These are phyloP conservation scores for Knoxdaviesia proteae DNA, from an alignment of 2,329 filamentous ascomycete species.

Conservation along the genomic window DNA sequence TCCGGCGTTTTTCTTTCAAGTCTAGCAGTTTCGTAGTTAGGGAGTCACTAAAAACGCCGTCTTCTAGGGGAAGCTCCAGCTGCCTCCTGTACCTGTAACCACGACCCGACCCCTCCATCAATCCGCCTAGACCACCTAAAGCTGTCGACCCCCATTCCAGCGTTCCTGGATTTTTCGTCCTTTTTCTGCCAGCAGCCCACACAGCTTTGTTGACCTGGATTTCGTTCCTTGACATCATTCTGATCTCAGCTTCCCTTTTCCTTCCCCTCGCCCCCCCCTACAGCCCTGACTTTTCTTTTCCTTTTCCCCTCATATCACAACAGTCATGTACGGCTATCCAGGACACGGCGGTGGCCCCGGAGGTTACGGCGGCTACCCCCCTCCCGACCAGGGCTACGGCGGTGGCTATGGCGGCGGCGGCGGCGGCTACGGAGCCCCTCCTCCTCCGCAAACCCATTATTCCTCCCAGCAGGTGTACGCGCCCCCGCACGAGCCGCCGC, in stretches of 20 bases:
- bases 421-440: slow-evolving; percentile 11
- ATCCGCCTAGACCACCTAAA: not conserved
- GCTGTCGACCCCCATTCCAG: not conserved
- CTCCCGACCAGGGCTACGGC: slow-evolving; percentile 4
- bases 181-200: not conserved
- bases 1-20: too few species aligned
- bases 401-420: slow-evolving; percentile 11
- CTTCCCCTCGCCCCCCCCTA: not conserved
- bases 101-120: not conserved
- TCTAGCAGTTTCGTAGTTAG: too few species aligned
- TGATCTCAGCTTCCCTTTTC: not conserved
- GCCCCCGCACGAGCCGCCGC: slow-evolving; percentile 6
- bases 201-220: not conserved
- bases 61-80: too few species aligned
- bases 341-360: slow-evolving; percentile 8
- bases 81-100: too few species aligned
- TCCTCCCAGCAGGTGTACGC: slow-evolving; percentile 8
- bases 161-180: not conserved
- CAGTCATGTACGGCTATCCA: slow-evolving; percentile 5
- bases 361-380: slow-evolving; percentile 2
- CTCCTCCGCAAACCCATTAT: slow-evolving; percentile 7
- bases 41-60: too few species aligned
- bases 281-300: not conserved
- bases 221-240: not conserved
- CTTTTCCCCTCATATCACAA: not conserved